Conservation (phyloP, 2,329 filamentous ascomycete genomes). For the Knoxdaviesia capensis region DNA sequence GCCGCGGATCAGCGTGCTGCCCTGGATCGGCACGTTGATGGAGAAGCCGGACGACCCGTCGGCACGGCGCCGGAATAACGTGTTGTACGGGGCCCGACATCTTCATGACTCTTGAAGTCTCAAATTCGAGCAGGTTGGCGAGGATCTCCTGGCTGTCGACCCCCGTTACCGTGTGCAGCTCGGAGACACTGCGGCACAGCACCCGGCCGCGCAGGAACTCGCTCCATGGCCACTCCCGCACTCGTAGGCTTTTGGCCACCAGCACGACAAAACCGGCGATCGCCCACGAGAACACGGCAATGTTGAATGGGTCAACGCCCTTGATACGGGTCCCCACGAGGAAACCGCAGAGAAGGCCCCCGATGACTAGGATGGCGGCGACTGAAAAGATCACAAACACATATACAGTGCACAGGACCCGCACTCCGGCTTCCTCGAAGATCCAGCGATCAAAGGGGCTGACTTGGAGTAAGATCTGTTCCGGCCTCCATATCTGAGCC, state of each 20-base stretch:
- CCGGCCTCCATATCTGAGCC: too few species aligned
- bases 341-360: constrained; percentile 6
- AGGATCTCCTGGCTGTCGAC: constrained; percentile 8
- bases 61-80: too few species aligned
- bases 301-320: constrained; percentile 11
- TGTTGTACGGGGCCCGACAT: too few species aligned
- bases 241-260: constrained; percentile 7
- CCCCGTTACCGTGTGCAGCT: constrained; percentile 7
- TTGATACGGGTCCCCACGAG: constrained; percentile 5
- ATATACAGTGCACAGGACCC: too few species aligned
- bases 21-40: too few species aligned
- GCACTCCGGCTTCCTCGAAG: too few species aligned
- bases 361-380: constrained; percentile 2
- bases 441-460: too few species aligned
- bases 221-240: constrained; percentile 10
- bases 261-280: constrained; percentile 10
- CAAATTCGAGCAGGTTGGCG: constrained; percentile 7
- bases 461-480: too few species aligned
- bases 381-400: too few species aligned
- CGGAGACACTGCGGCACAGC: constrained; percentile 7
- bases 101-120: background rate
- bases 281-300: constrained; percentile 9
- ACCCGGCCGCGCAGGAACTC: constrained; percentile 8
- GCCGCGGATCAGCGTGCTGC: too few species aligned
- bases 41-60: too few species aligned